These are phyloP conservation scores for Phytophthora chlamydospora DNA, from an alignment of 352 stramenopile genomes.

Conservation along the genomic window DNA sequence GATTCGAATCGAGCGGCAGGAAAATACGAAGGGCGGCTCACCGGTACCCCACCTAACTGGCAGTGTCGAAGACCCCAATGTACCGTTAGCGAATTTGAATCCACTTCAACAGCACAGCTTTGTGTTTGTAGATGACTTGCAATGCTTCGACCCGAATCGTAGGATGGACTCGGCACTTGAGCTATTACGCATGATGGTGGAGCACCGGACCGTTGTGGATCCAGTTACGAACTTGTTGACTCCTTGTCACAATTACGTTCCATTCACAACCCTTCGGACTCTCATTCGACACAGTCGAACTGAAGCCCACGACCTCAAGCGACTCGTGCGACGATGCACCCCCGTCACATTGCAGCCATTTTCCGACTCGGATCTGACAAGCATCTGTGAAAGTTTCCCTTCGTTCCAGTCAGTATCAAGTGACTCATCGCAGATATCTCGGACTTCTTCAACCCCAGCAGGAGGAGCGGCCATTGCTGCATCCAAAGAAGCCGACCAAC, in stretches of 20 bases:
- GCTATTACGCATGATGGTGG: constrained; percentile 51
- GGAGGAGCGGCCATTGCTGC: not conserved
- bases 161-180: constrained; percentile 48
- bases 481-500: constrained; percentile 41
- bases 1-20: constrained; percentile 18
- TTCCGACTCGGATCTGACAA: constrained; percentile 53
- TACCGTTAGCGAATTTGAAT: no score
- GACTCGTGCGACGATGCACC: constrained; percentile 43
- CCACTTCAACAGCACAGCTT: not conserved
- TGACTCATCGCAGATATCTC: not conserved
- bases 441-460: not conserved
- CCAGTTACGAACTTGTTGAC: constrained; percentile 38
- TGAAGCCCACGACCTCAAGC: constrained; percentile 19
- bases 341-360: constrained; percentile 37
- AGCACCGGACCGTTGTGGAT: constrained; percentile 52
- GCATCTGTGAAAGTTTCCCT: constrained; percentile 50
- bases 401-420: not conserved
- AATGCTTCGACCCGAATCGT: constrained; percentile 35
- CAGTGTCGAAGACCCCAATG: not conserved
- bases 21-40: not conserved
- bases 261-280: constrained; percentile 38
- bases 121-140: constrained; percentile 72
- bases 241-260: constrained; percentile 30
- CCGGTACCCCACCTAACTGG: not conserved
- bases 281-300: not conserved